Conservation (phyloP, 139 green algal genomes). For the Trebouxia sp. region DNA sequence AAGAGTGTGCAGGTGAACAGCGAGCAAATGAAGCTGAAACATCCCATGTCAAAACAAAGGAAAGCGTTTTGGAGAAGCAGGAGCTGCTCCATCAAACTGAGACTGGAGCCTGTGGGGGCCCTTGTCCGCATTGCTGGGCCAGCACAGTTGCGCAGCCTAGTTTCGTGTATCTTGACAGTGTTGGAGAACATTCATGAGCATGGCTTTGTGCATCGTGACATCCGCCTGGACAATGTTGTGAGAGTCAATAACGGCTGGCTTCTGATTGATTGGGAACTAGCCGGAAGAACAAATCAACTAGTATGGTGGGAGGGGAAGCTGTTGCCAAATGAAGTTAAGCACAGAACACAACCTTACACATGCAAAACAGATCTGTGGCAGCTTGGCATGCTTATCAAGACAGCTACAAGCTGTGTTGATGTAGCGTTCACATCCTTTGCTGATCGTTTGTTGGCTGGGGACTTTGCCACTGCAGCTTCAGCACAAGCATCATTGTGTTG, state of each 20-base stretch:
- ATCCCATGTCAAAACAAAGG: no score
- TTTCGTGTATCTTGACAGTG: background rate
- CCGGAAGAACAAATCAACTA: background rate
- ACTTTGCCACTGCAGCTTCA: constrained; percentile 9
- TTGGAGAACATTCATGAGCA: background rate
- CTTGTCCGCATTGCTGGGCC: background rate
- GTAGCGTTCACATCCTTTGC: constrained; percentile 4
- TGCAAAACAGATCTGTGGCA: constrained; percentile 26
- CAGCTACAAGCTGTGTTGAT: constrained; percentile 22
- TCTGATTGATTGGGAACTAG: constrained; percentile 27
- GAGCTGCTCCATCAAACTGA: background rate
- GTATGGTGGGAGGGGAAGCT: constrained; percentile 17
- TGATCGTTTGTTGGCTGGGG: constrained; percentile 14
- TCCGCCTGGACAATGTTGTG: constrained; percentile 6
- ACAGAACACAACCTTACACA: constrained; percentile 6
- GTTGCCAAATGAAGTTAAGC: constrained; percentile 12
- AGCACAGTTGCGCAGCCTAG: constrained; percentile 17
- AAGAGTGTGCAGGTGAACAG: no score
- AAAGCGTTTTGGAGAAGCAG: no score
- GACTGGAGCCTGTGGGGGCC: no score
- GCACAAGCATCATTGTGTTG: constrained; percentile 1
- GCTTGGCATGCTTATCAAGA: constrained; percentile 23
- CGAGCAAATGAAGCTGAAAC: no score
- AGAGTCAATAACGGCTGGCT: constrained; percentile 11
- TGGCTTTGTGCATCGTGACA: constrained; percentile 22